Evolutionary conservation across 805 yeast genomes (phyloP), one percentile per base, ranked within the genome.

Genomic region (Torulaspora microellipsoides): DNA sequence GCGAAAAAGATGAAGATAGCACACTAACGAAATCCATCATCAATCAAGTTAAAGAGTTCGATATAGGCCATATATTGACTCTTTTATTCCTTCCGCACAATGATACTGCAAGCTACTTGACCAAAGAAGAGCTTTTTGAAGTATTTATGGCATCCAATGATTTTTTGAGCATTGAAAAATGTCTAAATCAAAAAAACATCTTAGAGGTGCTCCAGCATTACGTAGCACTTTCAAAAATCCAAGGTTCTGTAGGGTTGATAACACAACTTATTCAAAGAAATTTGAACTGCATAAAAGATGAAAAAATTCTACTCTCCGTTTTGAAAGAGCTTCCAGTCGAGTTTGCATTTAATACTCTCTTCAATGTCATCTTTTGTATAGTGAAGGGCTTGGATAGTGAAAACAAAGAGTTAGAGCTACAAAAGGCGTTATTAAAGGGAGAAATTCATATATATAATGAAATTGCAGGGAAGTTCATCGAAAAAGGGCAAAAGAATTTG

Each of bases 391-490:
- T 40, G 2, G 53, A 52, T 8, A 33, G 34, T 8, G 34, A 28
- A 6, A 38, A 27, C 2, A 40, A 41, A 25, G 46, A 47, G 4
- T 36, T 45, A 12, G 52, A 53, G 17, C 29, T 60, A 9, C 40
- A 47, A 17, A 62, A 62, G 36, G 54, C 53, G 20, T 31, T 61
- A 8, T 39, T 58, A 8, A 61, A 53, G 40, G 40, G 43, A 31
- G 55, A 59, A 35, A 37, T 54, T 12, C 34, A 38, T 33, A 42
- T 36, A 14, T 42, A 46, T 34, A 42, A 40, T 34, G 15, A 15
- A 12, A 20, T 34, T 20, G 12, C 34, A 3, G 30, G 23, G 6
- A 34, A n/a, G 7, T 27, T 34, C 31, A 34, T 14, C 27, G 28
- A 20, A 4, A 13, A 29, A 20, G n/a, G 15, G 15, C 25, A 34